Evolutionary conservation across 192 early-diverging fungal species (phyloP), one percentile per base, ranked within the genome.

Genomic region (Allomyces macrogynus): DNA sequence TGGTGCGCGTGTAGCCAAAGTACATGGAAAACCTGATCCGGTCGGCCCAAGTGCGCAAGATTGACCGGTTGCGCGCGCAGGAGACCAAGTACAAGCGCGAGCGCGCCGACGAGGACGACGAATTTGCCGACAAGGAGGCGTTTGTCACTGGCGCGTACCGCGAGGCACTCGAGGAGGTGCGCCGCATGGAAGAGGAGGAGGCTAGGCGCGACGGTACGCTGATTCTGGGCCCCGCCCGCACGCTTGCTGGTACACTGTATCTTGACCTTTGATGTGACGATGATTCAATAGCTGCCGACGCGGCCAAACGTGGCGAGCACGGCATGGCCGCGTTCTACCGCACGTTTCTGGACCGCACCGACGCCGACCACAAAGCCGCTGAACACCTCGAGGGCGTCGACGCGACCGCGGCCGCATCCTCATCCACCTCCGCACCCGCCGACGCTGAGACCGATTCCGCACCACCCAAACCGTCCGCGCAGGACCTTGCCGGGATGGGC

Each of bases 71-170:
- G 64, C 75, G 79, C 16, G 83, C 80, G 60, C 78, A 87, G 61
- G 82, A 87, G 44, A 77, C 78, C 61, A 87, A 82, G 65, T 72
- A 87, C 5, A 80, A 86, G 61, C 73, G 80, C 14, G 89, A 90
- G 66, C 76, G 86, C 24, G 85, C 85, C 60, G 73, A 69, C 24
- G 87, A 90, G 70, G 83, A 83, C 9, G 86, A 84, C 10, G 71
- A 80, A 69, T 87, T 84, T 74, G 82, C 77, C 23, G 84, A 87
- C 73, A 87, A 84, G 75, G 89, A 90, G 66, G 77, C 76, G 65
- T 90, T 90, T 68, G 81, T 89, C 57, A 90, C 89, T 18, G 77
- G 77, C 18, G 80, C 85, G 23, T 90, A 86, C 76, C 73, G 75
- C 66, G 49, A 77, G 68, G 75, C 83, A 61, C 74, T 81, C 66